Evolutionary conservation across 2,329 filamentous ascomycete genomes (phyloP).

Genomic region (Colletotrichum lini): DNA sequence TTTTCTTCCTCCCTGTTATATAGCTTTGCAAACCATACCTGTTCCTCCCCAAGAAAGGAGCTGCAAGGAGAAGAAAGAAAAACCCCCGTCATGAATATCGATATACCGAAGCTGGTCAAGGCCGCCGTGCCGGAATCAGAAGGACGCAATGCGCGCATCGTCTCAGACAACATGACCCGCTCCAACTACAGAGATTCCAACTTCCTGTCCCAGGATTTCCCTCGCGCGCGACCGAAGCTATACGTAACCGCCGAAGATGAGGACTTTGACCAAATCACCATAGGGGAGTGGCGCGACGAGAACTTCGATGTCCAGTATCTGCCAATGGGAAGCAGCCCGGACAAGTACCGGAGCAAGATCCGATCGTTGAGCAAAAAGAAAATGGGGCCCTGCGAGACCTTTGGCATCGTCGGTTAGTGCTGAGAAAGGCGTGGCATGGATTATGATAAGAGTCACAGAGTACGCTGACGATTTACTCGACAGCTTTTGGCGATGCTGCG

Average conservation of each 20-base stretch:
- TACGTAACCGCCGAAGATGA: conserved; percentile 60
- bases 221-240: conserved; percentile 53
- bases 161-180: conserved; percentile 50
- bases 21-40: not conserved
- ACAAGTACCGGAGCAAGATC: conserved; percentile 54
- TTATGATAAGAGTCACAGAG: not conserved
- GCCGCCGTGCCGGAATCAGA: conserved; percentile 50
- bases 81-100: conserved; percentile 45
- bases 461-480: not conserved
- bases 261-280: conserved; percentile 56
- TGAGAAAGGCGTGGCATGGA: rapidly evolving
- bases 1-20: not conserved
- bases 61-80: not conserved
- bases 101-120: conserved; percentile 50
- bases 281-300: conserved; percentile 59
- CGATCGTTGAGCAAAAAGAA: conserved; percentile 51
- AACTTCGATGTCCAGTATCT: conserved; percentile 61
- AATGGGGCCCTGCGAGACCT: conserved; percentile 59
- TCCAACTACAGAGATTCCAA: conserved; percentile 57
- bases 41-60: not conserved
- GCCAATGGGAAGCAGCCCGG: conserved; percentile 53
- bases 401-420: conserved; percentile 58
- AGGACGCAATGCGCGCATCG: conserved; percentile 50
- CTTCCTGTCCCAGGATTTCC: conserved; percentile 59
- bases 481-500: conserved; percentile 61